Conservation (phyloP, 1,284 basidiomycete genomes). For the Ganoderma lingzhi region DNA sequence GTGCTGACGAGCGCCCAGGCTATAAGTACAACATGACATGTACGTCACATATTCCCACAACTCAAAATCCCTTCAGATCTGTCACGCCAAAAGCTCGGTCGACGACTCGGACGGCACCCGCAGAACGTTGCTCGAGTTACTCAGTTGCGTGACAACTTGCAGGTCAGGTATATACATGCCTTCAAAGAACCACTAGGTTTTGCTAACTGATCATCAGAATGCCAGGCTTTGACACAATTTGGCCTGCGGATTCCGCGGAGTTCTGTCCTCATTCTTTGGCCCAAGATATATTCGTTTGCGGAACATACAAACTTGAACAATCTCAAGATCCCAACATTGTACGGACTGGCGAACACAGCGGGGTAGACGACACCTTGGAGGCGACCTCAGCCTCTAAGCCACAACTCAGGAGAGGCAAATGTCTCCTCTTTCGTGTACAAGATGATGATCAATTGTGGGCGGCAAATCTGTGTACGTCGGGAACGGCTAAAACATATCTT, state of each 20-base stretch:
- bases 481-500: neutral
- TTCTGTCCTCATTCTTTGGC: constrained; percentile 79
- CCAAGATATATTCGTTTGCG: constrained; percentile 80
- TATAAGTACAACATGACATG: too few relatives aligned
- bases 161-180: neutral
- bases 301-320: constrained; percentile 85
- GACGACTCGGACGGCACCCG: too few relatives aligned
- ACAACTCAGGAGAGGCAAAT: constrained; percentile 67
- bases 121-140: neutral
- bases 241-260: constrained; percentile 91
- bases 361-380: constrained; percentile 13
- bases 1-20: neutral
- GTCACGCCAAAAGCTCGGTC: too few relatives aligned
- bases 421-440: constrained; percentile 68
- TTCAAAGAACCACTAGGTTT: neutral
- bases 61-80: too few relatives aligned
- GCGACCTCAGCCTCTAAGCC: constrained; percentile 19
- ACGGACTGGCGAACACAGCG: constrained; percentile 1
- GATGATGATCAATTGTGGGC: constrained; percentile 34
- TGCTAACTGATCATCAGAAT: constrained; percentile 9
- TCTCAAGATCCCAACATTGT: constrained; percentile 28
- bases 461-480: neutral
- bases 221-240: constrained; percentile 69
- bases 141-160: neutral
- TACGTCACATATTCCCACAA: constrained; percentile 11